Evolutionary conservation across 2,329 filamentous ascomycete species (phyloP), one percentile per base, ranked within the genome.

Genomic region (Aureobasidium subglaciale): DNA sequence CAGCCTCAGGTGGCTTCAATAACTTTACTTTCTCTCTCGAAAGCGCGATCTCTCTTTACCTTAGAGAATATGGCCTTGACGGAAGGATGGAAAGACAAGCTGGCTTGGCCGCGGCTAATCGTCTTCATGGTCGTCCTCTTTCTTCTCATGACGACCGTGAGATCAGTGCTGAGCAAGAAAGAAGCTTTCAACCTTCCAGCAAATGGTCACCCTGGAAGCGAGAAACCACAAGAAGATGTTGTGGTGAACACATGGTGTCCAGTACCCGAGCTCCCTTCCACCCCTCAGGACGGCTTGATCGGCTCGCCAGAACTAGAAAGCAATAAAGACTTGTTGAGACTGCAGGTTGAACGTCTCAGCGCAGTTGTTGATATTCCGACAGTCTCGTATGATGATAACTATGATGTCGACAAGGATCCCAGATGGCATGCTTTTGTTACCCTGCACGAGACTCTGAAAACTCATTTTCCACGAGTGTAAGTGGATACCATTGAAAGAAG

Each of bases 361-460:
- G 71, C 72, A 3, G 72, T 77, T 20, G 71, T 85, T 27, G 74
- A 77, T 61, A 73, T 83, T 24, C 78, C 79, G 0, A 81, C 80
- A 1, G 70, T 80, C 45, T 77, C 76, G 0, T 81, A 75, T 54
- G 79, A 83, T 60, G 75, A 82, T 59, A 69, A 83, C 59, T 78
- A 78, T 4, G 67, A 70, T 0, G 68, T 84, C 15, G 79, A 77
- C 27, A 69, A 74, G 38, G 84, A 86, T 62, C 67, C 75, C 40
- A 73, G 80, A 50, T 87, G 84, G 77, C 75, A 80, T 2, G 73
- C 79, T 9, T 79, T 87, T 61, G 74, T 75, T 41, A 69, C 77
- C 2, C 76, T 87, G 53, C 77, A 79, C 5, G 63, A 65, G 7
- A 77, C 77, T 30, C 67, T 85, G 29, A 62, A 74, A 55, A 61